Base-by-base conservation (phyloP, 1,139 yeast species). In the Arxiozyma slooffiae region DNA sequence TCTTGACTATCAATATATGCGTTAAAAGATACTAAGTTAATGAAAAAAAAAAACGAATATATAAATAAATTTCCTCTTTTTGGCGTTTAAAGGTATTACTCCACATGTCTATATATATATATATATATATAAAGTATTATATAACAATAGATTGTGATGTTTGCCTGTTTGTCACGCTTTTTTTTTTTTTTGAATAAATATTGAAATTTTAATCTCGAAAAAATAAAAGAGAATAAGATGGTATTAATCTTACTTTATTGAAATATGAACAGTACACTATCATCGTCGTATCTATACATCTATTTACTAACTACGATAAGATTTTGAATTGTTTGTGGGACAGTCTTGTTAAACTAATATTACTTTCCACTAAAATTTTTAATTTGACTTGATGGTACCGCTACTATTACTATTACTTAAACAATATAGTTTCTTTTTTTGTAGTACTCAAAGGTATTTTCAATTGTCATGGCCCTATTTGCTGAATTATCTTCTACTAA, bases 391-490 rank as follows among this genome's bases (percentile, higher is more conserved):
- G 30, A 26, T 8, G 30, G 7, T 30, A 11, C 44, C 60, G 47
- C 54, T 57, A 50, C 64, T 64, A 41, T 56, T 58, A 21, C 55
- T 55, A 41, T 57, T 49, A 48, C 61, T 82, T 85, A 67, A 87
- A 90, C 47, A 90, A 67, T 48, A 94, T n/a, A 75, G 1, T 85
- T 85, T 55, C 87, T 85, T 62, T 88, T 96, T 46, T 69, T 67
- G 1, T 88, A 86, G 60, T 81, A 81, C 2, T 75, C 71, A 55
- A 71, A 68, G 0, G 87, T 89, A 16, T 74, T 74, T 11, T 71
- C 76, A 11, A 68, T 67, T n/a, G 71, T 70, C n/a, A 82, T 79
- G 50, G 75, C 74, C 67, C 94, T 73, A 67, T 73, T 67, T 38
- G 61, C 67, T 24, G 71, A 73, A 24, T 57, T 57, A 1, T 70